A percentile compares a stretch with the other conserved stretches of the same genome.
Conservation (phyloP, 768 basidiomycete genomes). For the Panellus pusillus region DNA sequence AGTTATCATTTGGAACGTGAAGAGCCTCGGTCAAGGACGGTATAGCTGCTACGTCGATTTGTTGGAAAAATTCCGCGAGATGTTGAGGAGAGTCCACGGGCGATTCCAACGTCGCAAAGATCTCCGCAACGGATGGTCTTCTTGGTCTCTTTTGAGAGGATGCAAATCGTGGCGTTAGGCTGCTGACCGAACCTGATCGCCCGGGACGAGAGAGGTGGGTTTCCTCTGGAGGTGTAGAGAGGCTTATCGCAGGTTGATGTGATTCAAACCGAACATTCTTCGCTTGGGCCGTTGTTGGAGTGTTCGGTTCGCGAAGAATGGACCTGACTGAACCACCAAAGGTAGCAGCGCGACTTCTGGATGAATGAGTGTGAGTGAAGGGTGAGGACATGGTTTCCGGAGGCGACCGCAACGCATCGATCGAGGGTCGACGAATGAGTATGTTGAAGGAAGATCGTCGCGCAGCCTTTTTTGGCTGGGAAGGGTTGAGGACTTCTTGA, state of each 20-base stretch:
- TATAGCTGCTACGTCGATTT: conserved; percentile 36
- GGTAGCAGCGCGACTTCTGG: conserved; percentile 21
- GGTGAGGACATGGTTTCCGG: conserved; percentile 18
- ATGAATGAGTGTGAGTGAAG: conserved; percentile 30
- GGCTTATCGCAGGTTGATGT: conserved; percentile 26
- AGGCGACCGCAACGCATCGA: conserved; percentile 33
- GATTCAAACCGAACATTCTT: conserved; percentile 78
- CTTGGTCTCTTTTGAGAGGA: conserved; percentile 32
- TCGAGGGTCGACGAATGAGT: conserved; percentile 31
- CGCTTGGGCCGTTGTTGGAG: conserved; percentile 55
- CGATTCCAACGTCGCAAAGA: conserved; percentile 44
- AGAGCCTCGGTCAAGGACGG: conserved; percentile 29
- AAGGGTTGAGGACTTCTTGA: conserved; percentile 15
- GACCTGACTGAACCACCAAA: conserved; percentile 59
- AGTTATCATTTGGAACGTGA: conserved; percentile 26
- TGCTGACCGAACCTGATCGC: conserved; percentile 25
- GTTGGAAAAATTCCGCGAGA: conserved; percentile 52
- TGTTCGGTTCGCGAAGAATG: conserved; percentile 69
- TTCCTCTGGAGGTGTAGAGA: conserved; percentile 23
- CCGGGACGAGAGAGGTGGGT: conserved; percentile 32
- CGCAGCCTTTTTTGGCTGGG: conserved; percentile 13
- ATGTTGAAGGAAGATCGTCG: conserved; percentile 22
- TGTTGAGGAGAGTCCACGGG: conserved; percentile 17
- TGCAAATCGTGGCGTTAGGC: conserved; percentile 29
- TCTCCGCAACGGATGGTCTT: conserved; percentile 46